These are phyloP conservation scores for Microthlaspi erraticum DNA, from an alignment of 345 rosid genomes.

Conservation along the genomic window DNA sequence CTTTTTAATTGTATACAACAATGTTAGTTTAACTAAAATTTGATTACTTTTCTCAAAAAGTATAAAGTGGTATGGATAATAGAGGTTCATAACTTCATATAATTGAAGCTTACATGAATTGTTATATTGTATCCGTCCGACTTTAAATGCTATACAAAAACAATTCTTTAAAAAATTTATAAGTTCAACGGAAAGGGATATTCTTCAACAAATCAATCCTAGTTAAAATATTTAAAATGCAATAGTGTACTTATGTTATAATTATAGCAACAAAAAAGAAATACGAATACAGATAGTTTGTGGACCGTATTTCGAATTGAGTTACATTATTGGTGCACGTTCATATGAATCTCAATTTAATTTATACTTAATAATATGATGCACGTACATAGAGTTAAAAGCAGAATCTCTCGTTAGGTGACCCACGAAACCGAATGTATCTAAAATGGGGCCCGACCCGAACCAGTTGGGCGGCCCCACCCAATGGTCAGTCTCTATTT, in stretches of 20 bases:
- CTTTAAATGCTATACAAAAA: slow-evolving; percentile 23
- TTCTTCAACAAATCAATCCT: slow-evolving; percentile 38
- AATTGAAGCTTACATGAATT: slow-evolving; percentile 24
- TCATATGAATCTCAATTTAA: slow-evolving; percentile 9
- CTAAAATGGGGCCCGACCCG: slow-evolving; percentile 34
- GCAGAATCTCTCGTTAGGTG: slow-evolving; percentile 28
- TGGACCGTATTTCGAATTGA: slow-evolving; percentile 39
- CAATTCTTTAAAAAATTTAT: background rate
- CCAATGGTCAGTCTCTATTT: background rate
- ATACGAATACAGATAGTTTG: slow-evolving; percentile 32
- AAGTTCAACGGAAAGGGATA: slow-evolving; percentile 33
- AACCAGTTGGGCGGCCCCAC: slow-evolving; percentile 18
- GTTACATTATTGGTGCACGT: slow-evolving; percentile 45
- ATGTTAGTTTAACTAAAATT: slow-evolving; percentile 9
- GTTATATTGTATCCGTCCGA: slow-evolving; percentile 22
- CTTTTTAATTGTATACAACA: background rate
- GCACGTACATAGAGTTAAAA: slow-evolving; percentile 33
- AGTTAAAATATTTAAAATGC: background rate
- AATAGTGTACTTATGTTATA: background rate
- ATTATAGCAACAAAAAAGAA: background rate
- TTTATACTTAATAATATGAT: slow-evolving; percentile 1
- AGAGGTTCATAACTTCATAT: slow-evolving; percentile 34
- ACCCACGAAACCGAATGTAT: slow-evolving; percentile 23
- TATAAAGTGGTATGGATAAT: slow-evolving; percentile 16
- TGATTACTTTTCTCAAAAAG: background rate